These are phyloP conservation scores for Chamaecrista fasciculata DNA, from an alignment of 306 rosid genomes.

Conservation along the genomic window DNA sequence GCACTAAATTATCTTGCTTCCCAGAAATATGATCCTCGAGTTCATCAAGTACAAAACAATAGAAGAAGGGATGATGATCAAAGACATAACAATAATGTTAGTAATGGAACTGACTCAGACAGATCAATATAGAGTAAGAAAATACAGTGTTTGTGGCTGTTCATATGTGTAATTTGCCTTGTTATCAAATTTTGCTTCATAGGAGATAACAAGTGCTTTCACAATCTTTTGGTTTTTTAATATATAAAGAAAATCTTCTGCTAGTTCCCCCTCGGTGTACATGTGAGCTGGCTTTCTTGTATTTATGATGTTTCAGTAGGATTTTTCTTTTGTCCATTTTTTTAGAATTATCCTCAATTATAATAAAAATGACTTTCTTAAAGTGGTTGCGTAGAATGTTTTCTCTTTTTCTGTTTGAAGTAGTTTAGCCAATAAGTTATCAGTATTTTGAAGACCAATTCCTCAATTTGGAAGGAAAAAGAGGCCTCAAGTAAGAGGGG, in stretches of 20 bases:
- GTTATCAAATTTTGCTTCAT: conserved; percentile 66
- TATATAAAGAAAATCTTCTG: not conserved
- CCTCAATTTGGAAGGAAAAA: no score
- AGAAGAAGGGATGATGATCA: conserved; percentile 39
- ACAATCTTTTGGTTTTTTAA: not conserved
- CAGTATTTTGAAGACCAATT: no score
- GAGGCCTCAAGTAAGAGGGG: no score
- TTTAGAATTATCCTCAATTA: conserved; percentile 8
- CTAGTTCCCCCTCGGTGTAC: conserved; percentile 19
- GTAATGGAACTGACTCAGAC: conserved; percentile 33
- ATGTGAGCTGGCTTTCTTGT: conserved; percentile 23
- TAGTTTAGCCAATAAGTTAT: no score
- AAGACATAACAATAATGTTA: not conserved
- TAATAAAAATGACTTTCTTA: not conserved
- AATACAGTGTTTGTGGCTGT: conserved; percentile 31
- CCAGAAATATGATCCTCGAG: conserved; percentile 57
- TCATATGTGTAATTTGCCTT: conserved; percentile 47
- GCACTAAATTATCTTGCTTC: conserved; percentile 80
- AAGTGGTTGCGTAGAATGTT: no score
- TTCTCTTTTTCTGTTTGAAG: no score
- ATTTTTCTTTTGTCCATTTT: conserved; percentile 10
- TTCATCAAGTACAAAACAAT: conserved; percentile 31
- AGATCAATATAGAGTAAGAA: conserved; percentile 24
- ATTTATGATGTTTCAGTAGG: conserved; percentile 12
- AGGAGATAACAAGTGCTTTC: conserved; percentile 53